These are phyloP conservation scores for Scleroderma bovista DNA, from an alignment of 768 basidiomycete genomes.

Conservation along the genomic window DNA sequence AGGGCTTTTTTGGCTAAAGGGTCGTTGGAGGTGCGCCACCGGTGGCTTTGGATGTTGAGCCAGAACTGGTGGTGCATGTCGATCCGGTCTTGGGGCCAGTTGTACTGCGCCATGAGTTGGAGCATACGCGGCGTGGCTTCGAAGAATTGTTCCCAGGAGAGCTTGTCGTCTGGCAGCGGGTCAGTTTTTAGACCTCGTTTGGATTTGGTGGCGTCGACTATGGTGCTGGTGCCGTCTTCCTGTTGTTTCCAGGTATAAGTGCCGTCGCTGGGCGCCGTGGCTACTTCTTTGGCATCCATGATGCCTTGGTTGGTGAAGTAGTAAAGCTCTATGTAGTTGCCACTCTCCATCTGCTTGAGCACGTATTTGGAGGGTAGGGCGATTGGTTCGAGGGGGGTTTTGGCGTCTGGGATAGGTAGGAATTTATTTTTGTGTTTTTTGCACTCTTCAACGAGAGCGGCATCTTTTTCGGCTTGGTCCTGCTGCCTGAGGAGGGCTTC, in stretches of 20 bases:
- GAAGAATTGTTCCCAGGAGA: slow-evolving; percentile 3
- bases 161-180: background rate
- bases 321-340: no score
- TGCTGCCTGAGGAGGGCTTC: background rate
- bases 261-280: no score
- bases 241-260: no score
- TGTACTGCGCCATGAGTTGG: slow-evolving; percentile 1
- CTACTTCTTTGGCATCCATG: no score
- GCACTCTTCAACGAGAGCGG: background rate
- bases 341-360: no score
- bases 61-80: slow-evolving; percentile 11
- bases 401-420: background rate
- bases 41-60: slow-evolving; percentile 4
- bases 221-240: no score
- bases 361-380: background rate
- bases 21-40: slow-evolving; percentile 1
- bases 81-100: slow-evolving; percentile 6
- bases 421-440: slow-evolving; percentile 2
- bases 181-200: no score
- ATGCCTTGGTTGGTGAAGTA: no score
- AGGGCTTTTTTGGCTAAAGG: slow-evolving; percentile 7
- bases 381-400: background rate
- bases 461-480: background rate
- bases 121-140: slow-evolving; percentile 8
- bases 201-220: no score